Percentiles rank a stretch among this genome's conserved stretches.
These are phyloP conservation scores for Fusarium oligoseptatum DNA, from an alignment of 2,329 filamentous ascomycete genomes.

Conservation along the genomic window DNA sequence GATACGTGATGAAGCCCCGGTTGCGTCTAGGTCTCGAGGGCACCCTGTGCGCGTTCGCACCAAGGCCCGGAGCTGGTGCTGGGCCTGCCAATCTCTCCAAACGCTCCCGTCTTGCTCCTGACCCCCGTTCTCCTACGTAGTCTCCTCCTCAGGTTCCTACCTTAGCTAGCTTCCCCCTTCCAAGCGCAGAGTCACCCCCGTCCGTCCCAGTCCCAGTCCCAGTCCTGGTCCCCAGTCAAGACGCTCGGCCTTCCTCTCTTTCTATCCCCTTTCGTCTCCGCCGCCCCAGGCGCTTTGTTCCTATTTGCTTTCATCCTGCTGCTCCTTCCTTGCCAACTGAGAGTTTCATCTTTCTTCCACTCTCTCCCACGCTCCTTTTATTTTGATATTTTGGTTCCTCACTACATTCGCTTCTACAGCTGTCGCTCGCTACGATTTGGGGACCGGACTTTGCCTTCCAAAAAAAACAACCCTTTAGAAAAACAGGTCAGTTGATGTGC, in stretches of 20 bases:
- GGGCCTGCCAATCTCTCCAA: slow-evolving; percentile 32
- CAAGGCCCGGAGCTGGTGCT: slow-evolving; percentile 17
- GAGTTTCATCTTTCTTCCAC: slow-evolving; percentile 57
- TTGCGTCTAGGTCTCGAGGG: slow-evolving; percentile 30
- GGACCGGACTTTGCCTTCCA: slow-evolving; percentile 41
- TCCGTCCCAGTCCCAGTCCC: slow-evolving; percentile 26
- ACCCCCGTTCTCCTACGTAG: slow-evolving; percentile 12
- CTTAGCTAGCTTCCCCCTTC: slow-evolving; percentile 19
- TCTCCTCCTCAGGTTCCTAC: slow-evolving; percentile 21
- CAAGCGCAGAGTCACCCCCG: slow-evolving; percentile 27
- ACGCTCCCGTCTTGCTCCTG: slow-evolving; percentile 15
- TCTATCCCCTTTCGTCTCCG: slow-evolving; percentile 47
- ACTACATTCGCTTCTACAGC: slow-evolving; percentile 49
- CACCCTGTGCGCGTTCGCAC: slow-evolving; percentile 30
- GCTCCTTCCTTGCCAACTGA: slow-evolving; percentile 64
- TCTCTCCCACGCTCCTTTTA: slow-evolving; percentile 70
- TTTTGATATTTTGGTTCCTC: slow-evolving; percentile 39
- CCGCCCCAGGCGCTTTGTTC: slow-evolving; percentile 43
- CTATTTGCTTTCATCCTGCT: slow-evolving; percentile 46
- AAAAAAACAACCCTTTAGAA: slow-evolving; percentile 19
- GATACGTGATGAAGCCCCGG: slow-evolving; percentile 17
- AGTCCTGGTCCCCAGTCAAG: slow-evolving; percentile 39
- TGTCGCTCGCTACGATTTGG: slow-evolving; percentile 43
- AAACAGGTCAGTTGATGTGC: slow-evolving; percentile 42
- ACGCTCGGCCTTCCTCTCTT: slow-evolving; percentile 40